A percentile compares a stretch with the other conserved stretches of the same genome.
Conservation (phyloP, 306 rosid genomes). For the Inga leiocalycina region DNA sequence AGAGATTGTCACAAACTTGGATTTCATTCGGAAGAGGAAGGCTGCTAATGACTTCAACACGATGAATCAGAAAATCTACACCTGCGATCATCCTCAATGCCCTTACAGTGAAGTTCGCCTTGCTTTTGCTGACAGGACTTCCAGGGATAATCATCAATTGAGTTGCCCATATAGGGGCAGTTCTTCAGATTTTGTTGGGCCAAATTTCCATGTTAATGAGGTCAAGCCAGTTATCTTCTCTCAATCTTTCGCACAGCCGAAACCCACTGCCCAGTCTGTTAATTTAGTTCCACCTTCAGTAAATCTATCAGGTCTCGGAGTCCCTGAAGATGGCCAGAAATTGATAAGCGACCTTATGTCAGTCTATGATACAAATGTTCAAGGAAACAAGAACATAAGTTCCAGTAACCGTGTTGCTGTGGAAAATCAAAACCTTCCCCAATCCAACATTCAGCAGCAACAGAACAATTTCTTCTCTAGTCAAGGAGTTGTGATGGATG, state of each 20-base stretch:
- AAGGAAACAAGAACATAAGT: slow-evolving; percentile 41
- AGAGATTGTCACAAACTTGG: slow-evolving; percentile 48
- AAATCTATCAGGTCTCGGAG: slow-evolving; percentile 55
- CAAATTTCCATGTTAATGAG: slow-evolving; percentile 60
- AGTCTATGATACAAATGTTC: slow-evolving; percentile 53
- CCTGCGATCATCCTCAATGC: slow-evolving; percentile 57
- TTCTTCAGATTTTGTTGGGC: slow-evolving; percentile 46
- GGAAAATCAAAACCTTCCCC: slow-evolving; percentile 44
- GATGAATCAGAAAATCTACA: slow-evolving; percentile 49
- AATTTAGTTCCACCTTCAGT: slow-evolving; percentile 46
- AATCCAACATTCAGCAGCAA: slow-evolving; percentile 42
- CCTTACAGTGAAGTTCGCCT: slow-evolving; percentile 53
- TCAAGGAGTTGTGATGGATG: slow-evolving; percentile 52
- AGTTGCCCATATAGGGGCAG: slow-evolving; percentile 47
- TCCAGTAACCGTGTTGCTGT: slow-evolving; percentile 24
- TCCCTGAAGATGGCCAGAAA: slow-evolving; percentile 67
- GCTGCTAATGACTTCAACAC: slow-evolving; percentile 45
- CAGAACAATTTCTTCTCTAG: slow-evolving; percentile 35
- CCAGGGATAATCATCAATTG: slow-evolving; percentile 70
- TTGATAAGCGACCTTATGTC: slow-evolving; percentile 62
- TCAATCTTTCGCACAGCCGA: slow-evolving; percentile 52
- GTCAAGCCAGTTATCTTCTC: slow-evolving; percentile 58
- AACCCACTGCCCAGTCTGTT: slow-evolving; percentile 42
- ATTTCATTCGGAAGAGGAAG: slow-evolving; percentile 62
- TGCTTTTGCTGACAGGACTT: slow-evolving; percentile 53